phyloP scores from a whole-genome alignment of 257 asterid genomes.

The Solanum chaucha region DNA sequence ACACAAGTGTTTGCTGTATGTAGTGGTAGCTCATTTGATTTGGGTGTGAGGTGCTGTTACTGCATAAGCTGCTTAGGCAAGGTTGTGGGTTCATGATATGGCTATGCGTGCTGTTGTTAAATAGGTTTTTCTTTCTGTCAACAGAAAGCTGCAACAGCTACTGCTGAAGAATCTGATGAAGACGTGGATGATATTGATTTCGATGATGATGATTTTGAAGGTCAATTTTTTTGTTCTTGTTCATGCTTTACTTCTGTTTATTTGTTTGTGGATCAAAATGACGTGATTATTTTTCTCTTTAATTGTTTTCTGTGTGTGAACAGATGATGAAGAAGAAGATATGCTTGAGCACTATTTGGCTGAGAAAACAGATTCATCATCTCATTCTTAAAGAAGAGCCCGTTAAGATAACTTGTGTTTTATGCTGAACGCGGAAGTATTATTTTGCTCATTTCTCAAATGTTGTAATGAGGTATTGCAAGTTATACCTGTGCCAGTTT shows the following conservation, averaged over 20 bases:
- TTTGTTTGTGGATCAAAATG: neutral
- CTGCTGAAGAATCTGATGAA: conserved; percentile 66
- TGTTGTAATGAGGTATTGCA: neutral
- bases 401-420: neutral
- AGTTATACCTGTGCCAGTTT: neutral
- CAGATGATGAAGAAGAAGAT: conserved; percentile 93
- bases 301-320: neutral
- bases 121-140: conserved; percentile 1
- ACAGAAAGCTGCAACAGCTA: conserved; percentile 66
- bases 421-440: neutral
- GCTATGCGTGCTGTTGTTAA: neutral
- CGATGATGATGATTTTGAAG: conserved; percentile 87
- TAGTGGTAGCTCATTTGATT: neutral
- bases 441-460: neutral
- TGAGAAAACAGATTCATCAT: conserved; percentile 37
- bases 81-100: neutral
- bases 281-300: neutral
- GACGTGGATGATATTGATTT: conserved; percentile 80
- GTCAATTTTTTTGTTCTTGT: conserved; percentile 15
- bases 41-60: neutral
- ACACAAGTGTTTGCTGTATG: neutral
- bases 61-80: neutral
- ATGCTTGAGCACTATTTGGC: conserved; percentile 96
- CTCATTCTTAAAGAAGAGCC: conserved; percentile 26
- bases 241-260: neutral